Conservation (phyloP, 495 filamentous ascomycete species). For the Polyplosphaeria fusca region DNA sequence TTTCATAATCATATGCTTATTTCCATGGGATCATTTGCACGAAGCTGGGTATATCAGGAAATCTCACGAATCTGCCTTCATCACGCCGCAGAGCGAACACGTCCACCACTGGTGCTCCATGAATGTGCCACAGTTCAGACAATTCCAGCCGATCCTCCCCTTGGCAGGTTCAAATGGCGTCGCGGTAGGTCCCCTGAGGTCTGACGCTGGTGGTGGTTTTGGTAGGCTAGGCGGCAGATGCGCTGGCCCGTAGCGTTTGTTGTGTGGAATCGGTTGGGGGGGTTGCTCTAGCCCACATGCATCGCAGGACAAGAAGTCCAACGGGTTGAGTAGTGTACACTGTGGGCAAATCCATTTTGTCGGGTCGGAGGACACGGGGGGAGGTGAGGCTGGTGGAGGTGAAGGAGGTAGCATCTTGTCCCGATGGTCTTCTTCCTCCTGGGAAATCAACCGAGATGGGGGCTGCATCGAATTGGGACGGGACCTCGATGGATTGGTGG, state of each 20-base stretch:
- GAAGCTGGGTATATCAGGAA: no score
- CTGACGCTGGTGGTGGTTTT: constrained; percentile 23
- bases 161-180: constrained; percentile 28
- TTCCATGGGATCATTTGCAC: no score
- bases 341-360: constrained; percentile 69
- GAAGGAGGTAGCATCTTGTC: constrained; percentile 3
- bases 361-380: constrained; percentile 23
- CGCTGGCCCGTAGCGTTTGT: constrained; percentile 26
- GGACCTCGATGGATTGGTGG: constrained; percentile 25
- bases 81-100: constrained; percentile 40
- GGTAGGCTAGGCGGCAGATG: constrained; percentile 2
- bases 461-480: constrained; percentile 11
- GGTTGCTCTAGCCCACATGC: constrained; percentile 69
- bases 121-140: constrained; percentile 40
- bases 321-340: constrained; percentile 82
- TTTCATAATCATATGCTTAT: no score
- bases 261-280: constrained; percentile 32
- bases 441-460: constrained; percentile 33
- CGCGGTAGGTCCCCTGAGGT: constrained; percentile 4
- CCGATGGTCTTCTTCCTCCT: constrained; percentile 29
- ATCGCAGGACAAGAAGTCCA: constrained; percentile 68
- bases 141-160: constrained; percentile 42
- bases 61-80: constrained; percentile 39
- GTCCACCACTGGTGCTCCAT: constrained; percentile 48
- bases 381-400: constrained; percentile 15